Percentiles rank a stretch among this genome's conserved stretches.
Conservation (phyloP, 306 rosid species). For the Dryas alaskensis region DNA sequence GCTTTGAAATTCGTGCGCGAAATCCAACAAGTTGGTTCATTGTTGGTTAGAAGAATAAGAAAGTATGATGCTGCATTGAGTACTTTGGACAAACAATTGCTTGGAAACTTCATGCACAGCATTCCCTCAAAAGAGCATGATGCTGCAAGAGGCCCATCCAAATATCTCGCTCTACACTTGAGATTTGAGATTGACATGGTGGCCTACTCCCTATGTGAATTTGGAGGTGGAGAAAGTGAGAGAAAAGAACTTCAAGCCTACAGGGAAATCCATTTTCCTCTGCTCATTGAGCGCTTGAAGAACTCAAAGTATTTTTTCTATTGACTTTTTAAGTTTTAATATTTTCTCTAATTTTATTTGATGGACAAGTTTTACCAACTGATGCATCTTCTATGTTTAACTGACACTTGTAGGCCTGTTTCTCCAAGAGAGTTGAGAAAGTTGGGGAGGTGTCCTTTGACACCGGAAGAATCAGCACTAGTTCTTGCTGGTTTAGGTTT, state of each 20-base stretch:
- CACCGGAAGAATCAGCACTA: slow-evolving; percentile 96
- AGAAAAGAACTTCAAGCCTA: slow-evolving; percentile 75
- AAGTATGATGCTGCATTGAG: slow-evolving; percentile 46
- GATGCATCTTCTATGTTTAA: slow-evolving; percentile 5
- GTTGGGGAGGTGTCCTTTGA: slow-evolving; percentile 84
- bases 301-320: slow-evolving; percentile 48
- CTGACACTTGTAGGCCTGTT: slow-evolving; percentile 37
- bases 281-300: slow-evolving; percentile 81
- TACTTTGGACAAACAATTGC: slow-evolving; percentile 63
- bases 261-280: slow-evolving; percentile 80
- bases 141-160: slow-evolving; percentile 36
- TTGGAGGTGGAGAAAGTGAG: slow-evolving; percentile 85
- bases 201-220: slow-evolving; percentile 86
- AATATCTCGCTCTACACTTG: slow-evolving; percentile 87
- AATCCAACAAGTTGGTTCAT: slow-evolving; percentile 71
- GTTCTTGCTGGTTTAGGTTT: slow-evolving; percentile 85
- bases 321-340: slow-evolving; percentile 1
- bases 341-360: slow-evolving; percentile 4
- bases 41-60: slow-evolving; percentile 72
- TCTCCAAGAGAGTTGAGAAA: slow-evolving; percentile 61
- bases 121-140: slow-evolving; percentile 30
- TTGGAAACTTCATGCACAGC: slow-evolving; percentile 62
- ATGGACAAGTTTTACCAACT: not conserved
- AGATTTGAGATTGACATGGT: slow-evolving; percentile 96
- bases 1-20: slow-evolving; percentile 71